Evolutionary conservation across 257 asterid species (phyloP), one percentile per base, ranked within the genome.

Genomic region (Linderniella brevidens): DNA sequence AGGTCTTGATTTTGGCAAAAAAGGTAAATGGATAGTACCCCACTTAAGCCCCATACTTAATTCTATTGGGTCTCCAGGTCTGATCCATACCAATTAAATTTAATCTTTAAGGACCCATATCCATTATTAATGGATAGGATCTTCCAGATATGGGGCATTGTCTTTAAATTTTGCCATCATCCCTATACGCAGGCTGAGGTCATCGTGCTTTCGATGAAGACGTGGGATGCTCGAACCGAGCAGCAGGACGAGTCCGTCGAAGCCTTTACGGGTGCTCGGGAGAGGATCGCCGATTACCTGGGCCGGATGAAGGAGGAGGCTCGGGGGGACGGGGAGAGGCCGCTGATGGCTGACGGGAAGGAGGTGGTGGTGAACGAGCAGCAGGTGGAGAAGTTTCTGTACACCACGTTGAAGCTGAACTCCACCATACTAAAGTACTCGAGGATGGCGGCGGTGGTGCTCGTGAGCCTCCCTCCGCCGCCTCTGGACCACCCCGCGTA

Each of bases 181-280:
- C 94, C 84, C 0, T 86, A 96, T 7, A 78, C 84, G 98, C 96
- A 81, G 37, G 98, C 98, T 0, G 98, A 88, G 66, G 98, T 88
- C 8, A 84, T 88, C 13, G 98, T 88, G 25, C 57, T 88, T 12
- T 79, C 98, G 0, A 84, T 88, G 98, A 88, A 77, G 53, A 76
- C 96, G 1, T 88, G 96, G 96, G 96, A 88, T 44, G 82, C 76
- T 0, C 70, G 67, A 19, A 67, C 68, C 0, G 84, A 87, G 65
- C 88, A 79, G 64, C 93, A 70, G 41, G 96, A 80, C 11, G 88
- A 84, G 49, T 80, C 98, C 0, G 64, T 74, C 3, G 98, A 80
- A 68, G 94, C 94, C 3, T 88, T 84, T 49, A 58, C 64, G 1
- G 65, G 68, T 17, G 93, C 94, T 0, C 80, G 59, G 61, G 74